Percentiles rank a stretch among this genome's conserved stretches.
These are phyloP conservation scores for Rhododendron williamsianum DNA, from an alignment of 148 eudicot genomes.

Conservation along the genomic window DNA sequence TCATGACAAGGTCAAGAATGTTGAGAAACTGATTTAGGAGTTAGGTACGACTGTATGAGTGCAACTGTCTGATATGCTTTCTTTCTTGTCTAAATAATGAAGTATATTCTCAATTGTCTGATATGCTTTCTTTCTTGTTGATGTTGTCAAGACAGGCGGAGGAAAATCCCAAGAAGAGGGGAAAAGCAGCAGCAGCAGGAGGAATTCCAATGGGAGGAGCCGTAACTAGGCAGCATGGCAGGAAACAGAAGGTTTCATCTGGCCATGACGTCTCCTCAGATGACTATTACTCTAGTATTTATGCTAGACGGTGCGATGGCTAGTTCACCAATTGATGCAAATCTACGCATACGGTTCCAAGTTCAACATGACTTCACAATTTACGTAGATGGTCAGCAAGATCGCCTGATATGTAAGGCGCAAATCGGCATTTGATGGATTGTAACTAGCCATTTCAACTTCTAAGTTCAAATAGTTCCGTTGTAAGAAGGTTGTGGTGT, in stretches of 20 bases:
- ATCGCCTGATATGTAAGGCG: neutral
- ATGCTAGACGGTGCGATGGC: neutral
- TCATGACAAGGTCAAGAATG: neutral
- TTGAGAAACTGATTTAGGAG: neutral
- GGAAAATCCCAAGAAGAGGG: conserved; percentile 8
- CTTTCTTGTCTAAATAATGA: neutral
- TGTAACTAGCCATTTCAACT: neutral
- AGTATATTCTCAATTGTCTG: neutral
- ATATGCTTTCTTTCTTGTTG: neutral
- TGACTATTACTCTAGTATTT: neutral
- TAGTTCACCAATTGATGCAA: neutral
- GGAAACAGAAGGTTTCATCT: conserved; percentile 13
- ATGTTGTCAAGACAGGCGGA: conserved; percentile 22
- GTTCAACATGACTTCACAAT: neutral
- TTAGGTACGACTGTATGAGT: neutral
- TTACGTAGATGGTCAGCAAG: neutral
- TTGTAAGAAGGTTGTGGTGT: neutral
- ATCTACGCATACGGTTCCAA: neutral
- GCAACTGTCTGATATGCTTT: neutral
- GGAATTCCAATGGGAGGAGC: neutral
- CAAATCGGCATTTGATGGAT: neutral
- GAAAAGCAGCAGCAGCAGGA: neutral
- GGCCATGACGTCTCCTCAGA: neutral
- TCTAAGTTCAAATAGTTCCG: neutral
- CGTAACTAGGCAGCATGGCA: conserved; percentile 12